Percentiles rank a stretch among this genome's conserved stretches.
Conservation (phyloP, 306 rosid species). For the Sindora glabra region DNA sequence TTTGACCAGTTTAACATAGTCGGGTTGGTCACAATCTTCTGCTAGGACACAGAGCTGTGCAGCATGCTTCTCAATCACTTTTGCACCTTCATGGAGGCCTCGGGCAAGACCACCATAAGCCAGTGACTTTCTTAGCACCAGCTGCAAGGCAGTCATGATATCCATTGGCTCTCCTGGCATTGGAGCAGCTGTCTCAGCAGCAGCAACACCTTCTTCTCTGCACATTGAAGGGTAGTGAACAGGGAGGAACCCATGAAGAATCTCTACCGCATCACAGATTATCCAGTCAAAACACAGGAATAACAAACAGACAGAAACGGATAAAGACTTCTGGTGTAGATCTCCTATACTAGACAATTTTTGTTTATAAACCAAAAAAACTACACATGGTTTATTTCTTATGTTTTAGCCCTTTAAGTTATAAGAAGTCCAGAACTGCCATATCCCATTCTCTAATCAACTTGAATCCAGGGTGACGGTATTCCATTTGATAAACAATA, state of each 20-base stretch:
- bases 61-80: constrained; percentile 71
- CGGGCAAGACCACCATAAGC: constrained; percentile 84
- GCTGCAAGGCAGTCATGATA: constrained; percentile 59
- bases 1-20: constrained; percentile 76
- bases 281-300: background rate
- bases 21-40: constrained; percentile 82
- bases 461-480: too few relatives aligned
- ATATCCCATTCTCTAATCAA: background rate
- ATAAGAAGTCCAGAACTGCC: background rate
- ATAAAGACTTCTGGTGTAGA: too few relatives aligned
- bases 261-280: background rate
- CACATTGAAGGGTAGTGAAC: background rate
- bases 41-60: constrained; percentile 84
- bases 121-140: constrained; percentile 70
- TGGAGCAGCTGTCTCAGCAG: constrained; percentile 24
- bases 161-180: constrained; percentile 40
- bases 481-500: too few relatives aligned
- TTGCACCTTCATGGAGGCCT: constrained; percentile 78
- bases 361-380: too few relatives aligned
- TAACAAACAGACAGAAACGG: background rate
- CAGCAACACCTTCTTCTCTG: constrained; percentile 31
- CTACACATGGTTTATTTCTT: too few relatives aligned
- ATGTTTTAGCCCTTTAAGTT: background rate
- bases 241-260: background rate
- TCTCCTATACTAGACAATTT: too few relatives aligned